phyloP scores from a whole-genome alignment of 1,284 basidiomycete genomes.

The Heterobasidion parviporum region DNA sequence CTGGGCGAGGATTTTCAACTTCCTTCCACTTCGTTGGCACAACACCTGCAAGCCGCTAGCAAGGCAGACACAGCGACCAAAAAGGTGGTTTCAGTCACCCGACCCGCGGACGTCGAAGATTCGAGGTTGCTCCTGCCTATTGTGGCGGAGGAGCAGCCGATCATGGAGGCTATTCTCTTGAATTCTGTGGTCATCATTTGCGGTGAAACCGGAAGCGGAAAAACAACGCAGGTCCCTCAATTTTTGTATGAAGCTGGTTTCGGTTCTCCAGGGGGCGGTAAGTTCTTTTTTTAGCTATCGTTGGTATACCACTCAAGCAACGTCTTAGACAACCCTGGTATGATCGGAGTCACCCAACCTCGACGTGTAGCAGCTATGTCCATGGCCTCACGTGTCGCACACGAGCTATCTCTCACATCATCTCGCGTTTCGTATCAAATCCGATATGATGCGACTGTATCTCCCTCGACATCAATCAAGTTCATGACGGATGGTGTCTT shows the following conservation, averaged over 20 bases:
- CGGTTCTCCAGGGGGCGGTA: conserved; percentile 75
- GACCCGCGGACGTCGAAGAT: conserved; percentile 72
- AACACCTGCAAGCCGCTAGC: conserved; percentile 30
- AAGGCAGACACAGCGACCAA: conserved; percentile 6
- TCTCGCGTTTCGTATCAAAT: conserved; percentile 93
- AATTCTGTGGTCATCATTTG: conserved; percentile 74
- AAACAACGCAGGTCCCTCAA: conserved; percentile 98
- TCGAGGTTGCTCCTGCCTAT: conserved; percentile 82
- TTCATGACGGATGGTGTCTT: conserved; percentile 99
- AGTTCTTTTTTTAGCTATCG: conserved; percentile 14
- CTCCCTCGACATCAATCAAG: conserved; percentile 86
- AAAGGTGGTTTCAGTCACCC: conserved; percentile 55
- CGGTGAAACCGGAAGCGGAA: conserved; percentile 93
- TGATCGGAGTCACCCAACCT: conserved; percentile 98
- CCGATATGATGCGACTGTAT: conserved; percentile 92
- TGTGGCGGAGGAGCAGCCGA: conserved; percentile 87
- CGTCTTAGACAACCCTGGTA: conserved; percentile 83
- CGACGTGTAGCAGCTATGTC: conserved; percentile 96
- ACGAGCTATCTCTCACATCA: conserved; percentile 79
- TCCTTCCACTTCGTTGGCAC: conserved; percentile 53
- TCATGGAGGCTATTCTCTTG: conserved; percentile 87
- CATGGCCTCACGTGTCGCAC: conserved; percentile 86
- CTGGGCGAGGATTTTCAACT: conserved; percentile 59
- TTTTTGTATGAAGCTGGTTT: conserved; percentile 94
- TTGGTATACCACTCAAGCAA: conserved; percentile 2